Conservation (phyloP, 1,139 yeast species). For the Candida sp. region DNA sequence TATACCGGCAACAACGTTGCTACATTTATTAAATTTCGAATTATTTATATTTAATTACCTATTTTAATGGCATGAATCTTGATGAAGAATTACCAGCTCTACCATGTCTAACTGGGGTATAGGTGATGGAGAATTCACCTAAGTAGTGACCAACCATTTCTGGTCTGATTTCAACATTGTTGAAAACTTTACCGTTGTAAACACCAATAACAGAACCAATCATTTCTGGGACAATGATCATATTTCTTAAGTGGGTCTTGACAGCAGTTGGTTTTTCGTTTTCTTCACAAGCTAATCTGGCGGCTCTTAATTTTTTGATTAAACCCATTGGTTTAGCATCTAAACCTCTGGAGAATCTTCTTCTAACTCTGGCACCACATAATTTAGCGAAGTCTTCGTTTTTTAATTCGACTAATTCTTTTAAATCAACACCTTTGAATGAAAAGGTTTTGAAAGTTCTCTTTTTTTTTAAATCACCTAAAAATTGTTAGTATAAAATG, state of each 20-base stretch:
- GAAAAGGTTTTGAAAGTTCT: conserved; percentile 96
- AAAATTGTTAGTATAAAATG: conserved; percentile 5
- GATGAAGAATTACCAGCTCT: conserved; percentile 96
- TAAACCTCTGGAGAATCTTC: conserved; percentile 99
- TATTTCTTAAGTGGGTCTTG: conserved; percentile 99
- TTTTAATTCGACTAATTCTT: conserved; percentile 90
- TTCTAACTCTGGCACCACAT: conserved; percentile 98
- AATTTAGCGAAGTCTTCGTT: conserved; percentile 97
- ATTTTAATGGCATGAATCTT: conserved; percentile 69
- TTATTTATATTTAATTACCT: not conserved
- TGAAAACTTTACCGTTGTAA: conserved; percentile 99
- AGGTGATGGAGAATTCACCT: conserved; percentile 99
- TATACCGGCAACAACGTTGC: too few relatives aligned
- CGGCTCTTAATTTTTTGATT: conserved; percentile 97
- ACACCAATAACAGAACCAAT: conserved; percentile 98
- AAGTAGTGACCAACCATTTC: conserved; percentile 99
- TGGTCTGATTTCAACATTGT: conserved; percentile 98
- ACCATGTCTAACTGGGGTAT: conserved; percentile 99
- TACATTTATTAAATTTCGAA: too few relatives aligned
- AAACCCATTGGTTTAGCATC: conserved; percentile 96
- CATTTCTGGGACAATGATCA: conserved; percentile 99
- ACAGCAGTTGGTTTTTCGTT: conserved; percentile 98
- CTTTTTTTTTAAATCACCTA: conserved; percentile 70
- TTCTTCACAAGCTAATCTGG: conserved; percentile 88
- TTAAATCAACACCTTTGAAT: conserved; percentile 98